Evolutionary conservation across 2,329 filamentous ascomycete genomes (phyloP).

Genomic region (Ophiostoma triangulosporum): DNA sequence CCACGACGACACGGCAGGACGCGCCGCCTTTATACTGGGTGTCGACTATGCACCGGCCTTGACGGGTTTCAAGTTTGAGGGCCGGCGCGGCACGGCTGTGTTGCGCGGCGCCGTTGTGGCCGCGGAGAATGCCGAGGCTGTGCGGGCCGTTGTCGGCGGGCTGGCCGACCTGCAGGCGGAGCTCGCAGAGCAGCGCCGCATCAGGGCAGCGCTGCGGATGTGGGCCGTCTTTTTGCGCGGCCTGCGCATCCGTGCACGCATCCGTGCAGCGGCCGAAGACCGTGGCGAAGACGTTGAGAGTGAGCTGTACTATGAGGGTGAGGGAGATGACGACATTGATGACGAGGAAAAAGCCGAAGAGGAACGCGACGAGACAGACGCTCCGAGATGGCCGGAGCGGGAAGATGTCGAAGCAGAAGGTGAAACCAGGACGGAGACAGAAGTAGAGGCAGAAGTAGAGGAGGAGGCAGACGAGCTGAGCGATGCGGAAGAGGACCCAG

Average conservation of each 20-base stretch:
- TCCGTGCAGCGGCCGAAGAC: constrained; percentile 44
- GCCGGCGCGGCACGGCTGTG: constrained; percentile 73
- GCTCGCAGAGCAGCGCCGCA: constrained; percentile 48
- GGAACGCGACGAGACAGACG: background rate
- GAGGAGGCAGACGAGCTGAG: background rate
- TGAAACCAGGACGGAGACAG: background rate
- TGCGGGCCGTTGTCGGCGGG: constrained; percentile 54
- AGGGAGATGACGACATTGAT: constrained; percentile 1
- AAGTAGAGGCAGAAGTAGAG: background rate
- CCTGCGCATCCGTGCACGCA: constrained; percentile 59
- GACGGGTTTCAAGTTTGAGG: constrained; percentile 79
- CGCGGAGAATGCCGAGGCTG: constrained; percentile 54
- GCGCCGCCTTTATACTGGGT: constrained; percentile 60
- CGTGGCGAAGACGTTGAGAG: constrained; percentile 30
- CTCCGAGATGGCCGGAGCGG: background rate
- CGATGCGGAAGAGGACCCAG: background rate
- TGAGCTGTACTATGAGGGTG: constrained; percentile 2
- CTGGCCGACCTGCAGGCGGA: constrained; percentile 53
- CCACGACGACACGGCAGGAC: constrained; percentile 41
- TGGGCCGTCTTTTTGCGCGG: constrained; percentile 71
- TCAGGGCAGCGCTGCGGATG: constrained; percentile 46
- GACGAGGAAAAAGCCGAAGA: constrained; percentile 10
- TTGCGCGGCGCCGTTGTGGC: constrained; percentile 68
- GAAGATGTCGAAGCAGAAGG: background rate
- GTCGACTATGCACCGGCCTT: constrained; percentile 85